Evolutionary conservation across 2,329 filamentous ascomycete genomes (phyloP).

Genomic region (Lasiodiplodia gonubiensis): DNA sequence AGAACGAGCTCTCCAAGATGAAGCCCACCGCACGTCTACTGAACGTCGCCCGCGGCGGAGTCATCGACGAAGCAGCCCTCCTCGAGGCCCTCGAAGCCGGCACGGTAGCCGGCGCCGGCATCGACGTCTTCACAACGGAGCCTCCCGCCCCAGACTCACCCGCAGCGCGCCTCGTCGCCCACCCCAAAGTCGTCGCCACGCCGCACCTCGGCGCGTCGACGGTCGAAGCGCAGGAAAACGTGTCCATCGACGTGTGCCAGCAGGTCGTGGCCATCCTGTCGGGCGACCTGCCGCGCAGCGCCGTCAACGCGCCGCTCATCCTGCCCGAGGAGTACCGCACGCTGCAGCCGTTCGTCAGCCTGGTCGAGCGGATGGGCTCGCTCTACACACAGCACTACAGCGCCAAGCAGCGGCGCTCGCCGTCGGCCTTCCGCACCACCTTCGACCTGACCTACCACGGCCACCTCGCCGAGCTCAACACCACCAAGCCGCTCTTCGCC

Average conservation of each 20-base stretch:
- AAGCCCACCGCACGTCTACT: constrained; percentile 74
- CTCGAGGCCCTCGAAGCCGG: constrained; percentile 72
- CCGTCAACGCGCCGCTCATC: constrained; percentile 82
- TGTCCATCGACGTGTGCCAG: constrained; percentile 80
- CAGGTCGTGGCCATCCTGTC: constrained; percentile 76
- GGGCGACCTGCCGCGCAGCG: constrained; percentile 74
- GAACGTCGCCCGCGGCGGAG: constrained; percentile 80
- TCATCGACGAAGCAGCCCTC: constrained; percentile 77
- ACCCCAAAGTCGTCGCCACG: constrained; percentile 76
- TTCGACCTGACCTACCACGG: constrained; percentile 82
- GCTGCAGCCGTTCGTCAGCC: constrained; percentile 74
- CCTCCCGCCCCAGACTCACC: constrained; percentile 66
- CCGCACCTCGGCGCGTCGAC: constrained; percentile 82
- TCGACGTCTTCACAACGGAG: constrained; percentile 81
- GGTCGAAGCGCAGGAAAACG: constrained; percentile 82
- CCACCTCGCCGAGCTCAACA: constrained; percentile 71
- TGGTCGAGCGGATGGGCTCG: constrained; percentile 79
- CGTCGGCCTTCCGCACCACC: constrained; percentile 62
- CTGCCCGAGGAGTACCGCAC: constrained; percentile 80
- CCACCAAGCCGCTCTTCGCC: constrained; percentile 79
- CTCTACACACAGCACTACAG: constrained; percentile 79
- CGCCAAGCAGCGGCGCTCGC: constrained; percentile 29
- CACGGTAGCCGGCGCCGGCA: constrained; percentile 75
- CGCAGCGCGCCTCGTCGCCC: constrained; percentile 67
- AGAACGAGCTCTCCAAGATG: constrained; percentile 71